Conservation (phyloP, 2,329 filamentous ascomycete genomes). For the Pochonia chlamydosporia region DNA sequence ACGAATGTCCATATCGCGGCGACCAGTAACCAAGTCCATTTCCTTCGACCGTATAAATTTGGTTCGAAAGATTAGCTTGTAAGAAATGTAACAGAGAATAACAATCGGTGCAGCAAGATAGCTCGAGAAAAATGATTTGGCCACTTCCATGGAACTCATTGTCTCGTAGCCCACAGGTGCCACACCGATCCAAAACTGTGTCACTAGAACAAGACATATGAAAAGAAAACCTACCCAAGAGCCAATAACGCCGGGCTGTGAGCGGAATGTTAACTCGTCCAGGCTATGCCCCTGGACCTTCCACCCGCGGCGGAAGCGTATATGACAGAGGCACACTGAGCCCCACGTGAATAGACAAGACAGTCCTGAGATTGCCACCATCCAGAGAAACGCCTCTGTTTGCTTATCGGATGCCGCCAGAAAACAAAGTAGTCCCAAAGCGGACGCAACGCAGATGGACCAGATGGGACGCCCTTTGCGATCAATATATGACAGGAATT, state of each 20-base stretch:
- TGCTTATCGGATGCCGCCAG: constrained; percentile 61
- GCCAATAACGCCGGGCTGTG: constrained; percentile 71
- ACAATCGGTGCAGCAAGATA: constrained; percentile 68
- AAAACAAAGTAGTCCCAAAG: constrained; percentile 67
- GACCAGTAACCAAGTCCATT: constrained; percentile 84
- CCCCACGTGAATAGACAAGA: constrained; percentile 75
- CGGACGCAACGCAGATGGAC: constrained; percentile 62
- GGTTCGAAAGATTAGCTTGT: constrained; percentile 72
- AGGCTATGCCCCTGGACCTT: constrained; percentile 60
- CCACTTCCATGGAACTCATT: constrained; percentile 39
- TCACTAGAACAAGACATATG: constrained; percentile 69
- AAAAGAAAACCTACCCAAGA: constrained; percentile 75
- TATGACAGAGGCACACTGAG: constrained; percentile 84
- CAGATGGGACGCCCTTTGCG: constrained; percentile 73
- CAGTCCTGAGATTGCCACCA: constrained; percentile 67
- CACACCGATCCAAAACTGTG: constrained; percentile 84
- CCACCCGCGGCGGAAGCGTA: constrained; percentile 86
- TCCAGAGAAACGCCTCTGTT: constrained; percentile 67
- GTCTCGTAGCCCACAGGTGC: constrained; percentile 60
- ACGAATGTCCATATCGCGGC: constrained; percentile 76
- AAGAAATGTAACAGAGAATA: constrained; percentile 61
- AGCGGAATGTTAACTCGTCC: constrained; percentile 72
- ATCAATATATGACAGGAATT: constrained; percentile 74
- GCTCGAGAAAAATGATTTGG: constrained; percentile 65
- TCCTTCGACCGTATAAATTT: constrained; percentile 59